Conservation (phyloP, 495 filamentous ascomycete genomes). For the Clohesyomyces aquaticus region DNA sequence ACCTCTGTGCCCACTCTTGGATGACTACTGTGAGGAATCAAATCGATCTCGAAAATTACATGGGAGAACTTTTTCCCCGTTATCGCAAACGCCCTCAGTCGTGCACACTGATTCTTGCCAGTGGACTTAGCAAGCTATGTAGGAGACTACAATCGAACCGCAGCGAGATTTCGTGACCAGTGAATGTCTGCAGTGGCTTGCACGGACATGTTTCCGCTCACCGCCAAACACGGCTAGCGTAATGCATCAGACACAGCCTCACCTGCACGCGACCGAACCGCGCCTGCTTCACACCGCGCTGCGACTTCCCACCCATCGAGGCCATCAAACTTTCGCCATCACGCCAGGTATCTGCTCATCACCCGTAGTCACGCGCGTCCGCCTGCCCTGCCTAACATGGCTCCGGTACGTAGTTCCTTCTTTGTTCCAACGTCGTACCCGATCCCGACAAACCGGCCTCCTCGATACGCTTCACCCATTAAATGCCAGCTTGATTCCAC, state of each 20-base stretch:
- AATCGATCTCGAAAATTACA: too few species aligned
- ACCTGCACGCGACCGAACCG: conserved; percentile 3
- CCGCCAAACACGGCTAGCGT: conserved; percentile 5
- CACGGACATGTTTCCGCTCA: too few species aligned
- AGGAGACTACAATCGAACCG: too few species aligned
- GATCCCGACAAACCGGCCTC: too few species aligned
- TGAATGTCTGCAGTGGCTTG: too few species aligned
- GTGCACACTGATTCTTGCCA: not conserved
- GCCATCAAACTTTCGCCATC: conserved; percentile 1
- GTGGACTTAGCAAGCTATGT: not conserved
- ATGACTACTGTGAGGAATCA: too few species aligned
- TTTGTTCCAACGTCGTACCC: not conserved
- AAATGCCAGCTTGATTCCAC: too few species aligned
- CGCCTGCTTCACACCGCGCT: conserved; percentile 24
- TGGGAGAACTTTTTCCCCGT: too few species aligned
- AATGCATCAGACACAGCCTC: conserved; percentile 7
- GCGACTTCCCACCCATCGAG: conserved; percentile 22
- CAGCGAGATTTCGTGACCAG: too few species aligned
- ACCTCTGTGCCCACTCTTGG: not conserved
- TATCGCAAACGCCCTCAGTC: too few species aligned
- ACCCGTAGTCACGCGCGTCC: conserved; percentile 10
- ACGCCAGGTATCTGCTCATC: not conserved
- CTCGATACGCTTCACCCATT: not conserved
- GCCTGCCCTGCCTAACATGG: conserved; percentile 46
- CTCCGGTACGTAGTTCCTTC: conserved; percentile 37